A percentile compares a stretch with the other conserved stretches of the same genome.
These are phyloP conservation scores for Afroboletus lepidellus DNA, from an alignment of 1,284 basidiomycete genomes.

Conservation along the genomic window DNA sequence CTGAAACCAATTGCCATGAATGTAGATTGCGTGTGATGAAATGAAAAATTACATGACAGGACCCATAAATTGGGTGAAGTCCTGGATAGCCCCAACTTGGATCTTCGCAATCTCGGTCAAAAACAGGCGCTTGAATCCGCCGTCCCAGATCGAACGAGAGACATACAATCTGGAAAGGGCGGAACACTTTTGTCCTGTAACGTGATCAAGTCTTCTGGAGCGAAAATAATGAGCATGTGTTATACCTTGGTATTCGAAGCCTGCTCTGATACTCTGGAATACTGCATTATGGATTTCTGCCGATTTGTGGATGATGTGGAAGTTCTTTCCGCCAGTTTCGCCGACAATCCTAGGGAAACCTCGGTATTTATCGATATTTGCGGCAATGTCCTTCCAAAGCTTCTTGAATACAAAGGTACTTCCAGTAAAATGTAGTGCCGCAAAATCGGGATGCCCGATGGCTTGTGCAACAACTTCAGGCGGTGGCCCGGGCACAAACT, in stretches of 20 bases:
- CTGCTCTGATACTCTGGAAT: constrained; percentile 84
- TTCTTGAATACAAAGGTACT: constrained; percentile 93
- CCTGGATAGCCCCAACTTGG: constrained; percentile 77
- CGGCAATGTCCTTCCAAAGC: constrained; percentile 94
- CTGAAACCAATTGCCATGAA: constrained; percentile 37
- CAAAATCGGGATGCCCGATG: constrained; percentile 79
- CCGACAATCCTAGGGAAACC: constrained; percentile 95
- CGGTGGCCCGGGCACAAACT: constrained; percentile 91
- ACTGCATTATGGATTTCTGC: constrained; percentile 90
- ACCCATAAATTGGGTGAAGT: constrained; percentile 90
- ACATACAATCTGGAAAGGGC: constrained; percentile 93
- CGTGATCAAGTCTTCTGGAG: background rate
- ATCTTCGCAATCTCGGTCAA: constrained; percentile 79
- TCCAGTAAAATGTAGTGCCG: constrained; percentile 95
- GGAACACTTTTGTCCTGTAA: constrained; percentile 90
- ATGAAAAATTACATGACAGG: constrained; percentile 79
- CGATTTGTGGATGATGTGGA: constrained; percentile 88
- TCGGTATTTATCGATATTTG: constrained; percentile 84
- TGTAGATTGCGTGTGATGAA: background rate
- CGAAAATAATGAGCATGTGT: background rate
- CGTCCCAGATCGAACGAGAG: constrained; percentile 82
- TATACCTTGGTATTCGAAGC: constrained; percentile 94
- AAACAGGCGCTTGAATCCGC: constrained; percentile 84
- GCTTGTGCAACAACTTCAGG: constrained; percentile 80
- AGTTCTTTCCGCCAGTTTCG: constrained; percentile 98